These are phyloP conservation scores for Catharanthus roseus DNA, from an alignment of 257 asterid species.

Conservation along the genomic window DNA sequence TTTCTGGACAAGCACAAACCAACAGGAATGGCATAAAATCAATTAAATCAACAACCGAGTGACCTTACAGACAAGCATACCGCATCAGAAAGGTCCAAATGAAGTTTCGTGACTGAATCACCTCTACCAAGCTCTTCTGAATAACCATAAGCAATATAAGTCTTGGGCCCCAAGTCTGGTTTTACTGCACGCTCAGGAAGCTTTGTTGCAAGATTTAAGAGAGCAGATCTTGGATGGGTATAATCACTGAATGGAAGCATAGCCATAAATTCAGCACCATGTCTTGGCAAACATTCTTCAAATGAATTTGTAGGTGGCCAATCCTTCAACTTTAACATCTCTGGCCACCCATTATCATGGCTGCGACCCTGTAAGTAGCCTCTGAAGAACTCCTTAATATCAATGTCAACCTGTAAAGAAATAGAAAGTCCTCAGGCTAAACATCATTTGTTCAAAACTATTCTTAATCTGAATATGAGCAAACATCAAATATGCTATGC, in stretches of 20 bases:
- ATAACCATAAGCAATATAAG: slow-evolving; percentile 77
- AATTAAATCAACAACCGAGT: slow-evolving; percentile 5
- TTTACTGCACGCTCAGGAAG: slow-evolving; percentile 61
- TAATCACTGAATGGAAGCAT: slow-evolving; percentile 79
- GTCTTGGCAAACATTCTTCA: slow-evolving; percentile 78
- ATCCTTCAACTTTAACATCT: slow-evolving; percentile 76
- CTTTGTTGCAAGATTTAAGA: slow-evolving; percentile 72
- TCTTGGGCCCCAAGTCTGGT: slow-evolving; percentile 90
- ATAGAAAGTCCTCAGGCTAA: neutral
- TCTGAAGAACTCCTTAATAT: slow-evolving; percentile 58
- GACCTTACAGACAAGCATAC: slow-evolving; percentile 33
- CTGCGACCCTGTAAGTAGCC: slow-evolving; percentile 72
- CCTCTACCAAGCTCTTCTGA: slow-evolving; percentile 74
- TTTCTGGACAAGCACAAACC: slow-evolving; percentile 45
- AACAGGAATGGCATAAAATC: slow-evolving; percentile 41
- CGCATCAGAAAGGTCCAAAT: slow-evolving; percentile 86
- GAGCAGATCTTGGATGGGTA: slow-evolving; percentile 61
- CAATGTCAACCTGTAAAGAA: slow-evolving; percentile 59
- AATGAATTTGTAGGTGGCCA: slow-evolving; percentile 83
- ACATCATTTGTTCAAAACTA: neutral
- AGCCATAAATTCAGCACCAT: slow-evolving; percentile 62
- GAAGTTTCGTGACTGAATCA: slow-evolving; percentile 75
- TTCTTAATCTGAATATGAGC: neutral
- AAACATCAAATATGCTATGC: neutral
- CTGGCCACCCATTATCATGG: slow-evolving; percentile 67